These are phyloP conservation scores for Lindgomyces ingoldianus DNA, from an alignment of 495 filamentous ascomycete species.

Conservation along the genomic window DNA sequence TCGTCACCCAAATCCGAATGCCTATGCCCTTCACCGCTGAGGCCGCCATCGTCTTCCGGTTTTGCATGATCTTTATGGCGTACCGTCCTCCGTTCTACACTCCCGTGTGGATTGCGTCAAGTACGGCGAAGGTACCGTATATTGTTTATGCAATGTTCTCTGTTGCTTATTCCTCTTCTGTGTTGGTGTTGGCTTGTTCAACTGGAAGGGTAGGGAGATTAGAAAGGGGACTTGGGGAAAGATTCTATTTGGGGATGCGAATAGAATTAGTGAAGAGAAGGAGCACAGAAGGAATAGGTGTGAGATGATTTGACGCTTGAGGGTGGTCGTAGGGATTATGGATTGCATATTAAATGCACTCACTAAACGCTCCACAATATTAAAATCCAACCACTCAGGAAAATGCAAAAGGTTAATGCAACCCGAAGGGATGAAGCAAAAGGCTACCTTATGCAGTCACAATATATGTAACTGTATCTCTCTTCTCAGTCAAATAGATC, in stretches of 20 bases:
- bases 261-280: neutral
- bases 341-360: too few species aligned
- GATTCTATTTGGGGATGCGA: neutral
- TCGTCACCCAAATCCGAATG: constrained; percentile 11
- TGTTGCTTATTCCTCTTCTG: constrained; percentile 9
- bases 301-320: neutral
- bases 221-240: constrained; percentile 13
- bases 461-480: too few species aligned
- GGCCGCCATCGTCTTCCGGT: constrained; percentile 12
- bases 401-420: too few species aligned
- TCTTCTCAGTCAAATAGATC: too few species aligned
- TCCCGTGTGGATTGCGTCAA: neutral
- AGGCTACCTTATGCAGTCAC: too few species aligned
- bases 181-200: constrained; percentile 1
- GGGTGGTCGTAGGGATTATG: too few species aligned
- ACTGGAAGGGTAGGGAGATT: constrained; percentile 1
- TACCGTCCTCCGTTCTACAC: constrained; percentile 12
- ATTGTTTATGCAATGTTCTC: constrained; percentile 19
- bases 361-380: too few species aligned
- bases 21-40: constrained; percentile 13
- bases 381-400: too few species aligned
- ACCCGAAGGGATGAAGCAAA: too few species aligned
- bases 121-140: constrained; percentile 7
- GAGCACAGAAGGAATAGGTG: neutral
- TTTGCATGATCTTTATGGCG: constrained; percentile 18